Conservation (phyloP, 2,329 filamentous ascomycete genomes). For the Amphichorda felina region DNA sequence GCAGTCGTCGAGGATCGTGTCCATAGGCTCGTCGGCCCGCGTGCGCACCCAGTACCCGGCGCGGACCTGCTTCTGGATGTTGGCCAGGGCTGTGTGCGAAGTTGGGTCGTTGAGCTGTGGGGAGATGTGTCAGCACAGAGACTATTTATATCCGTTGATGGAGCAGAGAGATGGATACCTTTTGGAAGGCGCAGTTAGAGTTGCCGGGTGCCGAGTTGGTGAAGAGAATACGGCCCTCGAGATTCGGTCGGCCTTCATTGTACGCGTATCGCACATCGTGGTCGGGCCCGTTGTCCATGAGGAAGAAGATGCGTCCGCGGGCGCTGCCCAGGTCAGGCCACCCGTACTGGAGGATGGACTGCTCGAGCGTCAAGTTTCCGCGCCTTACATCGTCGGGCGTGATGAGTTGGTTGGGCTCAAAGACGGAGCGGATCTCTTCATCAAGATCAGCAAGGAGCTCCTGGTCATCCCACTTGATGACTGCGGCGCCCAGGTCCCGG, state of each 20-base stretch:
- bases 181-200: slow-evolving; percentile 34
- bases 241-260: slow-evolving; percentile 14
- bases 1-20: slow-evolving; percentile 25
- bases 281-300: slow-evolving; percentile 35
- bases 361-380: slow-evolving; percentile 27
- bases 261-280: slow-evolving; percentile 25
- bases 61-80: slow-evolving; percentile 29
- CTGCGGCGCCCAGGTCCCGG: slow-evolving; percentile 18
- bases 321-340: slow-evolving; percentile 33
- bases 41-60: slow-evolving; percentile 37
- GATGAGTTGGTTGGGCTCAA: slow-evolving; percentile 26
- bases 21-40: slow-evolving; percentile 30
- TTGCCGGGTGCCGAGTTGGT: slow-evolving; percentile 33
- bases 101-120: slow-evolving; percentile 29
- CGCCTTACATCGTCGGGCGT: slow-evolving; percentile 32
- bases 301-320: slow-evolving; percentile 31
- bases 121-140: not conserved
- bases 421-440: slow-evolving; percentile 30
- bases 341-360: slow-evolving; percentile 30
- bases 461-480: slow-evolving; percentile 28
- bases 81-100: slow-evolving; percentile 16
- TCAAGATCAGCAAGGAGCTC: slow-evolving; percentile 29
- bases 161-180: slow-evolving; percentile 7
- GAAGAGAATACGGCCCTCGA: slow-evolving; percentile 33
- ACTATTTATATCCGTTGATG: not conserved